Base-by-base conservation (phyloP, 441 rosid species). In the Gossypium trilobum region DNA sequence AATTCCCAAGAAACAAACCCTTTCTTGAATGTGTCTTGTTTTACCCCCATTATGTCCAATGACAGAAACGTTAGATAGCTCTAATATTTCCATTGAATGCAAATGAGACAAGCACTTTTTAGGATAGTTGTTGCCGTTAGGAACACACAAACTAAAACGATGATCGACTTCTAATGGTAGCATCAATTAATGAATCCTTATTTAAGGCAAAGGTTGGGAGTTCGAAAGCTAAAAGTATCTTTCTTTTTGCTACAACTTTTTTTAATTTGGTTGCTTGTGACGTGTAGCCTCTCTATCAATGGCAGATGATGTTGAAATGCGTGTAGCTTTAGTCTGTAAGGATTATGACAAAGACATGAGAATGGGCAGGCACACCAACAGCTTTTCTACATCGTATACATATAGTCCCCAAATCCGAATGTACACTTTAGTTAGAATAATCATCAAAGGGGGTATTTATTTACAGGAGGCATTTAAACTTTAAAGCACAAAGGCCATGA, bases 301-400 rank as follows among this genome's bases (percentile, higher is more conserved):
- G 59, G 71, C n/a, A 25, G 73, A 23, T 54, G 71, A 72, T 62
- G 56, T n/a, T 61, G 33, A 44, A 77, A 58, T 58, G 73, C 16
- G 29, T 72, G 73, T 66, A 22, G 39, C 66, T 48, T 68, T 19
- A 29, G 52, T 29, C 39, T 50, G 36, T 9, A 13, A 46, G 62
- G 72, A 46, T 63, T 20, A 22, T 20, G 78, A 76, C 9, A 76
- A 57, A 10, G 75, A 58, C 69, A 65, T 58, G 20, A 65, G 50
- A 52, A 59, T 3, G 68, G 55, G 9, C 19, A 65, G n/a, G 56
- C 46, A 36, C 57, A 54, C 25, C 48, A 16, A 14, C 16, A 23
- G 14, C 59, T 27, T 31, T 13, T 44, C 70, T 65, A 42, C 44
- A 39, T 39, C 44, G 44, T 39, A 39, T 39, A 8, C 33, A 44